phyloP scores from a whole-genome alignment of 257 asterid genomes.

The Eucommia ulmoides region DNA sequence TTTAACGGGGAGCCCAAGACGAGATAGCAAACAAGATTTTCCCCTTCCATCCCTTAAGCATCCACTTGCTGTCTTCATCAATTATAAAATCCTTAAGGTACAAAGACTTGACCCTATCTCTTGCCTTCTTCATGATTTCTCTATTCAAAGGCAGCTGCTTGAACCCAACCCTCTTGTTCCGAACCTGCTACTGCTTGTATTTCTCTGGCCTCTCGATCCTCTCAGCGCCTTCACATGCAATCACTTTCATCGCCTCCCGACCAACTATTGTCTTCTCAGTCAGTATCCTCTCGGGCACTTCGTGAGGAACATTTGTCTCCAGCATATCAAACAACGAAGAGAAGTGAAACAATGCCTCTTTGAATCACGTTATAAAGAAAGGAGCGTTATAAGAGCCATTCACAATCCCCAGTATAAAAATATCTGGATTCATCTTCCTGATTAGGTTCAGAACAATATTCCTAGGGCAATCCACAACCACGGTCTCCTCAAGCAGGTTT shows the following conservation, averaged over 20 bases:
- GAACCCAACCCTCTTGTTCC: conserved; percentile 42
- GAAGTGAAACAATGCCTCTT: conserved; percentile 42
- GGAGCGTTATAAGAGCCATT: conserved; percentile 44
- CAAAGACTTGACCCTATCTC: conserved; percentile 13
- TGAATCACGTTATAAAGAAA: conserved; percentile 38
- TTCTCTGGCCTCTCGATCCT: conserved; percentile 24
- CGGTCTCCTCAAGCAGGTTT: conserved; percentile 36
- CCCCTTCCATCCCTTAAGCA: conserved; percentile 51
- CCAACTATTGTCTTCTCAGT: conserved; percentile 34
- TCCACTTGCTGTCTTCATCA: conserved; percentile 37
- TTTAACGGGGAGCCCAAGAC: conserved; percentile 36
- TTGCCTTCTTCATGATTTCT: conserved; percentile 19
- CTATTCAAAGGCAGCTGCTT: conserved; percentile 30
- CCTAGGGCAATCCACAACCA: conserved; percentile 33
- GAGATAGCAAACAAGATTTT: conserved; percentile 24
- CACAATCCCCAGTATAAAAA: conserved; percentile 26
- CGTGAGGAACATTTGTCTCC: conserved; percentile 34
- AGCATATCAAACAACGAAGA: conserved; percentile 45
- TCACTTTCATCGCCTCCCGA: conserved; percentile 37
- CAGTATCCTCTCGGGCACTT: conserved; percentile 31
- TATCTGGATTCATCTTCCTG: conserved; percentile 18
- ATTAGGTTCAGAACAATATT: conserved; percentile 17
- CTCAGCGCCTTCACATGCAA: conserved; percentile 33
- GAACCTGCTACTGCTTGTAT: conserved; percentile 44
- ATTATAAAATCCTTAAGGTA: conserved; percentile 37